These are phyloP conservation scores for Kurtzmaniella natalensis DNA, from an alignment of 1,139 yeast genomes.

Conservation along the genomic window DNA sequence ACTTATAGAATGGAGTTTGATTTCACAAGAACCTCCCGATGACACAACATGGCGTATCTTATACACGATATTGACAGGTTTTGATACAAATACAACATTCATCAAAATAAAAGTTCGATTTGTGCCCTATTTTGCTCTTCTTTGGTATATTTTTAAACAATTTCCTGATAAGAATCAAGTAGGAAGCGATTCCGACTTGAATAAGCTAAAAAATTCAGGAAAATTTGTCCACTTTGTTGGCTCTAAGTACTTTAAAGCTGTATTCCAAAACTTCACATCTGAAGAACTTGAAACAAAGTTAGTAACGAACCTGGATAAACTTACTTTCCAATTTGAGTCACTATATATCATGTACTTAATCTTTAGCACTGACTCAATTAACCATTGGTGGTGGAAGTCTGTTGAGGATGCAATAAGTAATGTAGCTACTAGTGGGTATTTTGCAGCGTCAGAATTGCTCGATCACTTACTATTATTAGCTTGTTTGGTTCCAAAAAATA, in stretches of 20 bases:
- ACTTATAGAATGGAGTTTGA: constrained; percentile 30
- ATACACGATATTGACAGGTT: constrained; percentile 9
- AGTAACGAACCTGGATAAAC: not conserved
- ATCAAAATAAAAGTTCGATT: constrained; percentile 7
- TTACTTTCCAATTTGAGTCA: constrained; percentile 11
- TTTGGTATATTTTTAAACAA: constrained; percentile 16
- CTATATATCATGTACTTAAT: constrained; percentile 13
- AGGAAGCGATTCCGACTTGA: constrained; percentile 5
- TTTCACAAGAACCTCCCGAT: constrained; percentile 25
- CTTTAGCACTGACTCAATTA: constrained; percentile 7
- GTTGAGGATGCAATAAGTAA: constrained; percentile 13
- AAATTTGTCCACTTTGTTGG: constrained; percentile 2
- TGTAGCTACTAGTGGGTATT: not conserved
- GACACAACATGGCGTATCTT: constrained; percentile 15
- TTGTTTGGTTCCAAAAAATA: constrained; percentile 10
- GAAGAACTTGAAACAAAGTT: constrained; percentile 2
- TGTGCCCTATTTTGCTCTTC: constrained; percentile 21
- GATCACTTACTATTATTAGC: constrained; percentile 16
- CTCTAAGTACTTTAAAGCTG: constrained; percentile 4
- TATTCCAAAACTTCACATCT: constrained; percentile 7
- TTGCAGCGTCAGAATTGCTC: constrained; percentile 4
- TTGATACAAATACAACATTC: constrained; percentile 6
- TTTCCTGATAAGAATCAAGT: not conserved
- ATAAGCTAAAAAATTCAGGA: constrained; percentile 3
- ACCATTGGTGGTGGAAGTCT: constrained; percentile 18